Evolutionary conservation across 108 stramenopile genomes (phyloP).

Genomic region (Schizochytrium sp.): DNA sequence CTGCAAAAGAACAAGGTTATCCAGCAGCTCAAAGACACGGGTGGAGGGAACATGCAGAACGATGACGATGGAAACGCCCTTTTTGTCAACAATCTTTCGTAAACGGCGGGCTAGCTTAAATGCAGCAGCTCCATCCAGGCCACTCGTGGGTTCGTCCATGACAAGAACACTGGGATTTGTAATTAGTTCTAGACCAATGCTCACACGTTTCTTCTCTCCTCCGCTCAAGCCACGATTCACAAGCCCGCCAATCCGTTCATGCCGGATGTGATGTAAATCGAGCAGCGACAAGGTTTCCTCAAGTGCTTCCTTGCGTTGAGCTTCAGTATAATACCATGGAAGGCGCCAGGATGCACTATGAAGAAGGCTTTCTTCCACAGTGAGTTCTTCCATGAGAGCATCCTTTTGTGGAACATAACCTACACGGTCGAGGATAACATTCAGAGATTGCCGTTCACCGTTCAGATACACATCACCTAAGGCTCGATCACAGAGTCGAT

Average conservation of each 20-base stretch:
- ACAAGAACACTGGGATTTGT: constrained; percentile 80
- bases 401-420: constrained; percentile 83
- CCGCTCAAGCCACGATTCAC: constrained; percentile 70
- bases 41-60: constrained; percentile 83
- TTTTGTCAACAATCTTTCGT: constrained; percentile 69
- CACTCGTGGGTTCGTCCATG: constrained; percentile 86
- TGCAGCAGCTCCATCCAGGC: constrained; percentile 82
- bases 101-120: constrained; percentile 78
- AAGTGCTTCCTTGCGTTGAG: neutral
- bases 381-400: constrained; percentile 82
- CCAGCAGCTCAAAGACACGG: constrained; percentile 80
- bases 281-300: constrained; percentile 31
- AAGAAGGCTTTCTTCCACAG: constrained; percentile 81
- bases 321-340: constrained; percentile 64
- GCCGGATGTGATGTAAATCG: constrained; percentile 37
- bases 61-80: constrained; percentile 80
- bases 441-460: constrained; percentile 62
- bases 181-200: constrained; percentile 82
- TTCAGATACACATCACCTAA: constrained; percentile 74
- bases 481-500: neutral
- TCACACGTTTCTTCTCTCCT: constrained; percentile 86
- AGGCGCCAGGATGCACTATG: constrained; percentile 82
- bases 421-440: constrained; percentile 63
- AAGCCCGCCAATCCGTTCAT: constrained; percentile 36
- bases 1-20: constrained; percentile 77